Conservation (phyloP, 345 rosid species). For the Murraya paniculata region DNA sequence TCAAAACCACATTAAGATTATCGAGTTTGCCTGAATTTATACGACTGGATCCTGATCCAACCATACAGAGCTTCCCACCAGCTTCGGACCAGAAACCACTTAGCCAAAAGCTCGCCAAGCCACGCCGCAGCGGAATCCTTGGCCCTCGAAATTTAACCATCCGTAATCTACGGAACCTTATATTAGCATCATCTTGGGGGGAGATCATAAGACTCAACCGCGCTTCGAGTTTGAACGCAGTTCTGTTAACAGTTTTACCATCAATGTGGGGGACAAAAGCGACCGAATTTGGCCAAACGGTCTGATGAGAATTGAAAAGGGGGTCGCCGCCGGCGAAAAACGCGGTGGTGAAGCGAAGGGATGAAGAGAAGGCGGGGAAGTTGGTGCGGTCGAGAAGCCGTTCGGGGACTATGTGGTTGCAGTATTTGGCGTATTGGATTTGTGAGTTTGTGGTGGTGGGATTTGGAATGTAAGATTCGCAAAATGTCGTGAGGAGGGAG, state of each 20-base stretch:
- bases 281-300: conserved; percentile 24
- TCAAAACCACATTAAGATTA: conserved; percentile 43
- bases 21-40: conserved; percentile 29
- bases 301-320: conserved; percentile 18
- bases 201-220: conserved; percentile 33
- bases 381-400: conserved; percentile 26
- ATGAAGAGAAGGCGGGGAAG: background rate
- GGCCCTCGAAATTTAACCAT: conserved; percentile 50
- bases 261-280: conserved; percentile 24
- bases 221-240: conserved; percentile 36
- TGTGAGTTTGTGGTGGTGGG: conserved; percentile 5
- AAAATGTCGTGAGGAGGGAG: conserved; percentile 18
- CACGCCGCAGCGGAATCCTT: conserved; percentile 34
- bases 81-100: conserved; percentile 72
- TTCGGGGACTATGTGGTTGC: conserved; percentile 47
- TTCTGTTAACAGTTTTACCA: conserved; percentile 22
- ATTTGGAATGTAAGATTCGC: conserved; percentile 10
- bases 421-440: conserved; percentile 46
- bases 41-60: conserved; percentile 55
- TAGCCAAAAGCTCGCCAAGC: conserved; percentile 35
- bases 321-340: conserved; percentile 56
- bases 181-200: background rate
- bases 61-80: conserved; percentile 78
- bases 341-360: conserved; percentile 36
- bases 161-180: conserved; percentile 28